A percentile compares a stretch with the other conserved stretches of the same genome.
phyloP scores from a whole-genome alignment of 1,284 basidiomycete genomes.

The Rugiboletus extremiorientalis region DNA sequence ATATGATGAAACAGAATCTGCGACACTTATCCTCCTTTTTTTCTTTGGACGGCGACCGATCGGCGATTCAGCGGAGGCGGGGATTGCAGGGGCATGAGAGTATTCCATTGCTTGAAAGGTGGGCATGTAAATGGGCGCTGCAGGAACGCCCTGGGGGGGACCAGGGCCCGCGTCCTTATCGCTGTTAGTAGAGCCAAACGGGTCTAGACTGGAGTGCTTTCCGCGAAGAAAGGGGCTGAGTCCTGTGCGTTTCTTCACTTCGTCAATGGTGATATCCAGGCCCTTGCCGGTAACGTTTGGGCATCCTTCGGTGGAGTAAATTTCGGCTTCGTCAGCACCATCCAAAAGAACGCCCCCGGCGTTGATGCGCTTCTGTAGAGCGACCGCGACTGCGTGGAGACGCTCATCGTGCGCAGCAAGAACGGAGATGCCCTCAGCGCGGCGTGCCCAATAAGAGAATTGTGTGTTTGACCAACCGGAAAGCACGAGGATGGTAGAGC shows the following conservation, averaged over 20 bases:
- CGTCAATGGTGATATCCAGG: conserved; percentile 47
- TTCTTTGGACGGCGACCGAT: conserved; percentile 32
- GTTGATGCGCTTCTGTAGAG: conserved; percentile 42
- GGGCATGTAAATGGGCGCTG: conserved; percentile 43
- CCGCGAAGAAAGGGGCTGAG: conserved; percentile 48
- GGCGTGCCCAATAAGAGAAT: conserved; percentile 52
- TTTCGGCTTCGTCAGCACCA: conserved; percentile 19
- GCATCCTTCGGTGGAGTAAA: conserved; percentile 27
- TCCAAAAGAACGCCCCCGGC: conserved; percentile 37
- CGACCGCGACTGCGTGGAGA: conserved; percentile 40
- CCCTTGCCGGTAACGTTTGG: conserved; percentile 47
- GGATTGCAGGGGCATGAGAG: conserved; percentile 36
- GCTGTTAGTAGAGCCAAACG: conserved; percentile 42
- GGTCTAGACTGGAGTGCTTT: conserved; percentile 51
- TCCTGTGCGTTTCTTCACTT: conserved; percentile 49
- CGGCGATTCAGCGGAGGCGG: conserved; percentile 31
- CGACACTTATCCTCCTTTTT: conserved; percentile 37
- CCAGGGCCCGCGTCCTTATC: conserved; percentile 38
- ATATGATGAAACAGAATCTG: conserved; percentile 36
- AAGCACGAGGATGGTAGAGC: conserved; percentile 45
- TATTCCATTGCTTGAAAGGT: conserved; percentile 50
- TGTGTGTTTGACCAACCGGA: conserved; percentile 54
- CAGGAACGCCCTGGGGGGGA: conserved; percentile 23
- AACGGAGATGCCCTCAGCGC: conserved; percentile 48
- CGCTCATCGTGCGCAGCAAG: conserved; percentile 41